Conservation (phyloP, 805 yeast species). For the Wickerhamiella galacta region DNA sequence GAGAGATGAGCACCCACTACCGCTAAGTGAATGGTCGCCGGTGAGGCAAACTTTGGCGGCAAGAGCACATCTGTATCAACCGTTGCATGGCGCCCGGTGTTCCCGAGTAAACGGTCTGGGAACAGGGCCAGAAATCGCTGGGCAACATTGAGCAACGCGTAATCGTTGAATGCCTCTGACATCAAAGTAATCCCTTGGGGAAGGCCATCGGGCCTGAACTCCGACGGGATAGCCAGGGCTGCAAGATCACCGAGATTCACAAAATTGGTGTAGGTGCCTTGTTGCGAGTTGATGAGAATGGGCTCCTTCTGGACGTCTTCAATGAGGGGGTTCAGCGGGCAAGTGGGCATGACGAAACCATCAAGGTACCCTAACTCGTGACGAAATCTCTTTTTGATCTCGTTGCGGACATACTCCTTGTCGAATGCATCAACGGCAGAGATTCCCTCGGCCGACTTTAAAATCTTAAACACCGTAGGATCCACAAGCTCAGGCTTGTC, state of each 20-base stretch:
- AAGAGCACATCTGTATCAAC: conserved; percentile 12
- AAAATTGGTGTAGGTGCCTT: conserved; percentile 97
- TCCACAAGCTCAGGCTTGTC: conserved; percentile 65
- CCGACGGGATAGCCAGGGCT: conserved; percentile 82
- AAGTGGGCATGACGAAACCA: conserved; percentile 77
- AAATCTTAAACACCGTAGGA: conserved; percentile 65
- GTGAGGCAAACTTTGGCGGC: conserved; percentile 10
- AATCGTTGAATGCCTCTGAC: conserved; percentile 71
- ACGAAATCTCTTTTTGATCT: conserved; percentile 49
- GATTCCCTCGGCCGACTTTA: conserved; percentile 59
- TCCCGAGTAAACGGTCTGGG: conserved; percentile 40
- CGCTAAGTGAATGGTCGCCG: conserved; percentile 47
- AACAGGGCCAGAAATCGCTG: conserved; percentile 41
- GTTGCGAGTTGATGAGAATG: conserved; percentile 63
- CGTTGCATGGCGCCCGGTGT: conserved; percentile 31
- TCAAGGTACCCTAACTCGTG: conserved; percentile 44
- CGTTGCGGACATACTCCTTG: conserved; percentile 75
- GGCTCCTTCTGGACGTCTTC: conserved; percentile 64
- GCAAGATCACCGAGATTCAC: conserved; percentile 87
- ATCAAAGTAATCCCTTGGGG: conserved; percentile 84
- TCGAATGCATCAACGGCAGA: conserved; percentile 73
- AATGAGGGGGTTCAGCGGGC: conserved; percentile 80
- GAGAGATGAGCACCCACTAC: conserved; percentile 93
- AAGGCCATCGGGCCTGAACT: conserved; percentile 72
- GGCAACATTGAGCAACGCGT: conserved; percentile 75